Conservation (phyloP, 352 stramenopile genomes). For the Pythium utonaiense region DNA sequence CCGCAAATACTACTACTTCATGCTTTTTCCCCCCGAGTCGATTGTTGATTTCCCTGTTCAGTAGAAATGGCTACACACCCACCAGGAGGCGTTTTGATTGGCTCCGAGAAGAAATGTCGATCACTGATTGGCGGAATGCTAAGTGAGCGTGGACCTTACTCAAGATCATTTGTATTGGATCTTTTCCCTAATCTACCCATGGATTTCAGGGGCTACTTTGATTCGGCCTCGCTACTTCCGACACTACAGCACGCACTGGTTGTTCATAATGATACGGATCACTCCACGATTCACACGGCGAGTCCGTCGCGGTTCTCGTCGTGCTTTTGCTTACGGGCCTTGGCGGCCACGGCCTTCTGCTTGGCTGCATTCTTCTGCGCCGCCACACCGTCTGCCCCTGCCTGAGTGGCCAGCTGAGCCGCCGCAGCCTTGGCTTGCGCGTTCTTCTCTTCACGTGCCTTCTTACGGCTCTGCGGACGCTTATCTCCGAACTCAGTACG, state of each 20-base stretch:
- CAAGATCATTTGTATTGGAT: not conserved
- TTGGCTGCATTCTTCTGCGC: constrained; percentile 18
- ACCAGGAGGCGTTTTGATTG: constrained; percentile 9
- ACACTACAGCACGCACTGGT: constrained; percentile 3
- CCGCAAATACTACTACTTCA: no score
- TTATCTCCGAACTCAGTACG: constrained; percentile 77
- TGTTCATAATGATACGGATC: constrained; percentile 2
- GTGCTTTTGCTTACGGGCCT: constrained; percentile 9
- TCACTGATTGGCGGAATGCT: constrained; percentile 21
- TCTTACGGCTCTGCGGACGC: constrained; percentile 48
- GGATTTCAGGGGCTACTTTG: not conserved
- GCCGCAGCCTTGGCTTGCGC: constrained; percentile 17
- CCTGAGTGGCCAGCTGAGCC: not conserved
- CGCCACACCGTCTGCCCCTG: not conserved
- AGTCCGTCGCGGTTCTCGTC: constrained; percentile 10
- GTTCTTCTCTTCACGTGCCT: constrained; percentile 20
- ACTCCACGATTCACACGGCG: not conserved
- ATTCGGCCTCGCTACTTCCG: not conserved
- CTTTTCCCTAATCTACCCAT: constrained; percentile 12
- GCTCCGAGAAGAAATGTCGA: constrained; percentile 3
- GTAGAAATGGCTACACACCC: not conserved
- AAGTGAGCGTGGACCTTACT: constrained; percentile 7
- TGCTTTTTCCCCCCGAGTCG: no score
- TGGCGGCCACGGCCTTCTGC: constrained; percentile 13
- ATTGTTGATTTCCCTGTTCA: not conserved